A percentile compares a stretch with the other conserved stretches of the same genome.
phyloP scores from a whole-genome alignment of 75 land plant species.

The Pinus taeda region DNA sequence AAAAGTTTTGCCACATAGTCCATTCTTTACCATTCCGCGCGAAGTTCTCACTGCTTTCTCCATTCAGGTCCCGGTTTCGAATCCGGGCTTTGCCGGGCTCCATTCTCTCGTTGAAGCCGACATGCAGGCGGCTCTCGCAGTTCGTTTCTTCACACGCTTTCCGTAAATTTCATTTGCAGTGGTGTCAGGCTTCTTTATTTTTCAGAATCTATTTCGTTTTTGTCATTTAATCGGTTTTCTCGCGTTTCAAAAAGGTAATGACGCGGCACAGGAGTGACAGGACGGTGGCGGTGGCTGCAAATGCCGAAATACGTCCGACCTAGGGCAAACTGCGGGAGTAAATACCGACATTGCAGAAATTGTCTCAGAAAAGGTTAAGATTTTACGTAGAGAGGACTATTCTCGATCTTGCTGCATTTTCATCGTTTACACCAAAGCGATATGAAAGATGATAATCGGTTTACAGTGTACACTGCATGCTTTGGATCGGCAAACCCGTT shows the following conservation, averaged over 20 bases:
- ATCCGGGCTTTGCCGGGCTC: constrained; percentile 56
- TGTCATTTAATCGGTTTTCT: background rate
- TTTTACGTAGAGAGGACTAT: too few species aligned
- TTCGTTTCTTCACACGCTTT: constrained; percentile 7
- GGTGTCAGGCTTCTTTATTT: background rate
- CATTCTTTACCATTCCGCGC: too few species aligned
- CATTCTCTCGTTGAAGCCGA: constrained; percentile 61
- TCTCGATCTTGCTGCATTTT: too few species aligned
- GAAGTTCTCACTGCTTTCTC: too few species aligned
- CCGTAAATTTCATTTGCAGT: background rate
- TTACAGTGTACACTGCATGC: too few species aligned
- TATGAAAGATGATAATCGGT: too few species aligned
- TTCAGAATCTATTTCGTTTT: background rate
- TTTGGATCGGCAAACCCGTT: too few species aligned
- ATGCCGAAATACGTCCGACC: constrained; percentile 81
- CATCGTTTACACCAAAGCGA: too few species aligned
- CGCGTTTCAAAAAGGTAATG: constrained; percentile 59
- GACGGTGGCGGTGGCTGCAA: constrained; percentile 51
- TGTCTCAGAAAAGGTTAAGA: constrained; percentile 63
- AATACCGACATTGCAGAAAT: constrained; percentile 68
- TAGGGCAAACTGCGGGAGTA: constrained; percentile 74
- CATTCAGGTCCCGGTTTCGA: too few species aligned
- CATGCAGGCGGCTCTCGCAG: constrained; percentile 60
- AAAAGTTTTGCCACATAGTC: too few species aligned
- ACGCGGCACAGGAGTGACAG: constrained; percentile 65